Percentiles rank a stretch among this genome's conserved stretches.
phyloP scores from a whole-genome alignment of 768 basidiomycete species.

The Phlebiopsis flavidoalba region DNA sequence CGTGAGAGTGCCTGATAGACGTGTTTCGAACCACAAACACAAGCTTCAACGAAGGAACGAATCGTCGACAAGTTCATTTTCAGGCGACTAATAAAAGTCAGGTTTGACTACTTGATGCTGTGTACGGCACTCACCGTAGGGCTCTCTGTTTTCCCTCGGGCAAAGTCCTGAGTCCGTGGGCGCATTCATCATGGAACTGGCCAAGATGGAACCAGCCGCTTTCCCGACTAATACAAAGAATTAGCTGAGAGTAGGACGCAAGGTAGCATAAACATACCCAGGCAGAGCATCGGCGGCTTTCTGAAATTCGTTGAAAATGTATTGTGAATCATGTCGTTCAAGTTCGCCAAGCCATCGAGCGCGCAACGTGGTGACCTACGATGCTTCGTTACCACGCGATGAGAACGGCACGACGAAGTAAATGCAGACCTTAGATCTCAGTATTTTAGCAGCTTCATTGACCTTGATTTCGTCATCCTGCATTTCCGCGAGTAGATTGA shows the following conservation, averaged over 20 bases:
- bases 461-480: slow-evolving; percentile 1
- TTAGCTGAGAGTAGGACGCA: not conserved
- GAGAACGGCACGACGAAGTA: not conserved
- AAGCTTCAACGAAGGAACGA: slow-evolving; percentile 62
- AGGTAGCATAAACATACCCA: slow-evolving; percentile 16
- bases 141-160: slow-evolving; percentile 24
- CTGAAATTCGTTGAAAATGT: slow-evolving; percentile 35
- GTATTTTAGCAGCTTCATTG: not conserved
- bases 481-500: slow-evolving; percentile 10
- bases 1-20: slow-evolving; percentile 95
- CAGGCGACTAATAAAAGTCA: not conserved
- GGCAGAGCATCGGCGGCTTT: slow-evolving; percentile 15
- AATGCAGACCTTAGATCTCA: slow-evolving; percentile 15
- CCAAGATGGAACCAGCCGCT: slow-evolving; percentile 84
- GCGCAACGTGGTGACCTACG: not conserved
- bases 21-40: slow-evolving; percentile 85
- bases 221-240: slow-evolving; percentile 57
- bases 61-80: slow-evolving; percentile 62
- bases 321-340: not conserved
- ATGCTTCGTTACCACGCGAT: not conserved
- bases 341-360: slow-evolving; percentile 3
- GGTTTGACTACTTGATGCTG: not conserved
- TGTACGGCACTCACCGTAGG: not conserved
- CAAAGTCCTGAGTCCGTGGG: slow-evolving; percentile 54
- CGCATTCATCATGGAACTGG: slow-evolving; percentile 80